Evolutionary conservation across 768 basidiomycete genomes (phyloP).

Genomic region (Naganishia antarctica): DNA sequence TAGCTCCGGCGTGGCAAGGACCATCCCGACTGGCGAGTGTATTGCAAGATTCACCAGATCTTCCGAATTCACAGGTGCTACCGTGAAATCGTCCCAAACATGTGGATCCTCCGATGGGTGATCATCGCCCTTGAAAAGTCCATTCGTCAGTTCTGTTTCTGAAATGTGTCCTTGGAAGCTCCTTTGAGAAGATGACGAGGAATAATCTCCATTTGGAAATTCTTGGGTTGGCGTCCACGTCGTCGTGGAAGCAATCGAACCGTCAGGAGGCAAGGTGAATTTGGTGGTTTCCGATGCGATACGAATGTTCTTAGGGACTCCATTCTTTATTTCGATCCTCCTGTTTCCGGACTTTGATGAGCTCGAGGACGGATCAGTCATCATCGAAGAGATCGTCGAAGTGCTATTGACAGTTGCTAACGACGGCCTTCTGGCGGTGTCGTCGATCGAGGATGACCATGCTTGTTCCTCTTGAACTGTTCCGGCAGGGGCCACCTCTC

Average conservation of each 20-base stretch:
- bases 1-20: constrained; percentile 10
- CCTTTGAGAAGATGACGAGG: too few relatives aligned
- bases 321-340: neutral
- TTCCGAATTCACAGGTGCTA: constrained; percentile 5
- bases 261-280: neutral
- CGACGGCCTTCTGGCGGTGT: neutral
- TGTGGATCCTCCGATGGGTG: neutral
- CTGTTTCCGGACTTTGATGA: neutral
- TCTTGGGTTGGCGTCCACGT: neutral
- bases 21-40: constrained; percentile 23
- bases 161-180: too few relatives aligned
- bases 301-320: neutral
- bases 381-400: neutral
- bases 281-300: neutral
- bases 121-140: neutral
- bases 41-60: constrained; percentile 6
- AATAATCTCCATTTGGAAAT: neutral
- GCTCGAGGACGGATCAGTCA: neutral
- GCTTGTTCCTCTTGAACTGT: too few relatives aligned
- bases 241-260: neutral
- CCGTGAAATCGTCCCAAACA: neutral
- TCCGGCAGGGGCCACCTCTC: neutral
- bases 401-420: neutral
- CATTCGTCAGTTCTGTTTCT: too few relatives aligned
- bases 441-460: neutral